These are phyloP conservation scores for Cyclotella baltica DNA, from an alignment of 108 stramenopile genomes.

Conservation along the genomic window DNA sequence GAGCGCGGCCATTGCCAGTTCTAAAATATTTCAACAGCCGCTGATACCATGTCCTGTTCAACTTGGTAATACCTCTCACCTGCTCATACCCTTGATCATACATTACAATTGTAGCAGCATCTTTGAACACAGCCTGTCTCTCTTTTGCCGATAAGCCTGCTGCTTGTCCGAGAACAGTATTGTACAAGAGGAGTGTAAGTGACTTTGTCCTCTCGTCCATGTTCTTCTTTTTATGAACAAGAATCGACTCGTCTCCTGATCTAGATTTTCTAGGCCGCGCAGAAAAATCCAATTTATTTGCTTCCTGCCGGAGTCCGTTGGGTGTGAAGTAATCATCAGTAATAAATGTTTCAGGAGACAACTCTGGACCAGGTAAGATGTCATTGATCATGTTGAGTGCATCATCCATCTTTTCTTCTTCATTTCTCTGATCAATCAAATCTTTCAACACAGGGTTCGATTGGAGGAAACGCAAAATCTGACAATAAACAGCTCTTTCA, in stretches of 20 bases:
- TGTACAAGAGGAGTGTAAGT: neutral
- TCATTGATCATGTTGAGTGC: neutral
- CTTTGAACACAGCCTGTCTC: constrained; percentile 6
- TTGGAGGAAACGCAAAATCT: neutral
- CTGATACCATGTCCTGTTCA: neutral
- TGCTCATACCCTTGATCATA: constrained; percentile 15
- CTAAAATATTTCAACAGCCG: neutral
- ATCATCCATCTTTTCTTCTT: neutral
- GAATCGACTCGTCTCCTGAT: neutral
- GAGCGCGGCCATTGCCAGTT: neutral
- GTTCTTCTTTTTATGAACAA: neutral
- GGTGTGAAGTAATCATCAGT: neutral
- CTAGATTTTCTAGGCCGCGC: neutral
- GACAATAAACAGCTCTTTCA: neutral
- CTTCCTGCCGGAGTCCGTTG: neutral
- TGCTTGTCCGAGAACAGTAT: neutral
- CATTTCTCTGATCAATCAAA: neutral
- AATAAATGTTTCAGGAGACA: neutral
- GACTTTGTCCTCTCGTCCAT: neutral
- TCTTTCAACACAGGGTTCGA: neutral
- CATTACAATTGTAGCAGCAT: neutral
- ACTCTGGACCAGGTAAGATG: neutral
- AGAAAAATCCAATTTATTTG: neutral
- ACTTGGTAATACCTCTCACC: neutral
- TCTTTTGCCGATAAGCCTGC: neutral